Evolutionary conservation across 1,139 yeast species (phyloP), one percentile per base, ranked within the genome.

Genomic region (Diutina catenulata): DNA sequence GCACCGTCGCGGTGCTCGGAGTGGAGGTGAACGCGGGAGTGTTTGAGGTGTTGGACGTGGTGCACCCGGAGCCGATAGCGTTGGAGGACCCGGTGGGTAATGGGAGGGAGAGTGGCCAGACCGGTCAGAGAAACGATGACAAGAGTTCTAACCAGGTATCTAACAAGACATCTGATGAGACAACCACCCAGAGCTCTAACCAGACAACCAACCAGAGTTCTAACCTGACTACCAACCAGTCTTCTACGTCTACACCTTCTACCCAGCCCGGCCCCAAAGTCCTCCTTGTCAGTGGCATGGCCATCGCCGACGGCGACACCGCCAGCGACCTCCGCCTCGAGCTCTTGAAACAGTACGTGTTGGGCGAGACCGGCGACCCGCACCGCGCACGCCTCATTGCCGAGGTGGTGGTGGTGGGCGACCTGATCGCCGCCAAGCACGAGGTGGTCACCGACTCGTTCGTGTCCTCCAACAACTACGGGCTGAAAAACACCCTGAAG

Each of bases 1-100:
- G 80, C 18, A 80, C 88, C 1, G 74, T 87, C 10, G 97, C 91
- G 0, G 72, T 87, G 0, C 57, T 88, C 16, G 99, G 99, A 0
- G 76, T 83, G 58, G 96, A 88, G 52, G 68, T 81, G 9, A 76
- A 74, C 36, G 78, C 88, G 0, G 98, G 97, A 2, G 68, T 80
- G 7, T 88, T 93, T 55, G 86, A 82, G 45, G 84, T 86, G 2
- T 70, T 84, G 49, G 97, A 88, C 51, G 66, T 88, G 4, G 72
- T 71, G 3, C 81, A 75, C 47, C 94, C 97, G 0, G 68, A 66
- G 11, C 57, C 70, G 18, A 21, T 31, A 21, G 66, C 80, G 2
- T 76, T 77, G 0, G 94, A 81, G 52, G 53, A 52, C 31, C 65
- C 72, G 3, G 42, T 61, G 16, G 39, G 42, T 31, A 36, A 39